Evolutionary conservation across 2,329 filamentous ascomycete genomes (phyloP).

Genomic region (Cytospora schulzeri): DNA sequence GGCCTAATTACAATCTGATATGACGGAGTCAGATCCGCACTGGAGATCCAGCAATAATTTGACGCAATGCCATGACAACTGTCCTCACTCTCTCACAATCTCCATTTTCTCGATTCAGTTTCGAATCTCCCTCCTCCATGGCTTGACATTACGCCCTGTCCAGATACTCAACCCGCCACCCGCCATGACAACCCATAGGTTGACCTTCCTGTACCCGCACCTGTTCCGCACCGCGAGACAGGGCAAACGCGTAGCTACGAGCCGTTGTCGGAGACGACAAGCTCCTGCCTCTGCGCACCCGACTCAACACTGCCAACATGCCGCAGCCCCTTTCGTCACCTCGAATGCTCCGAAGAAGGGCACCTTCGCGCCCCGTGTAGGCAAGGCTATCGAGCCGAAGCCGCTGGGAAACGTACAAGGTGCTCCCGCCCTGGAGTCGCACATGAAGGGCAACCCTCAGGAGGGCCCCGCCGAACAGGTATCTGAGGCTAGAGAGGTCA

Average conservation of each 20-base stretch:
- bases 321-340: slow-evolving; percentile 41
- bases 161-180: background rate
- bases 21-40: slow-evolving; percentile 18
- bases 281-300: slow-evolving; percentile 31
- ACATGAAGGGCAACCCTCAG: slow-evolving; percentile 20
- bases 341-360: slow-evolving; percentile 43
- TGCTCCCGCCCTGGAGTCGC: slow-evolving; percentile 28
- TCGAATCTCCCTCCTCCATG: slow-evolving; percentile 12
- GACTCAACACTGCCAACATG: slow-evolving; percentile 25
- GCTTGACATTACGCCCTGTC: slow-evolving; percentile 22
- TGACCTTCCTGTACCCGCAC: slow-evolving; percentile 71
- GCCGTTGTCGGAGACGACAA: slow-evolving; percentile 33
- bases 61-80: slow-evolving; percentile 17
- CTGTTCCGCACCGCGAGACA: slow-evolving; percentile 58
- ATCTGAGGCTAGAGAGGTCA: background rate
- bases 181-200: slow-evolving; percentile 62
- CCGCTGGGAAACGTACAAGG: slow-evolving; percentile 30
- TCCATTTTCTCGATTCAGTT: background rate
- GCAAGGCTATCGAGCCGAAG: slow-evolving; percentile 62
- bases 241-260: slow-evolving; percentile 46
- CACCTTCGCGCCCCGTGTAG: slow-evolving; percentile 56
- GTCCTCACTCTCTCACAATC: slow-evolving; percentile 11
- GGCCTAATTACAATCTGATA: slow-evolving; percentile 17
- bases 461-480: slow-evolving; percentile 24
- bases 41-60: slow-evolving; percentile 11